phyloP scores from a whole-genome alignment of 2,329 filamentous ascomycete genomes.

The Alternaria sp. region DNA sequence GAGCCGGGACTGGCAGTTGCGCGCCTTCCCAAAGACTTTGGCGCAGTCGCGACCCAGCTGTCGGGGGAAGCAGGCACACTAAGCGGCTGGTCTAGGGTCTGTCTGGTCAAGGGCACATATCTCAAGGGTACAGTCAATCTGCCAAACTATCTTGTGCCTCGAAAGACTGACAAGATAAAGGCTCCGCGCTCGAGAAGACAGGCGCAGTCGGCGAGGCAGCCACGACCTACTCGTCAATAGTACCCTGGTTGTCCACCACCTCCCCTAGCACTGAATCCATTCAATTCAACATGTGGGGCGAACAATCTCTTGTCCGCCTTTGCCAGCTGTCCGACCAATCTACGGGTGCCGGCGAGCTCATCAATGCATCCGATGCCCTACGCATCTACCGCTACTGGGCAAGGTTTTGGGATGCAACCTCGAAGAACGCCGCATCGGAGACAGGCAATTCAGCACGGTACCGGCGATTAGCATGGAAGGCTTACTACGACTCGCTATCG shows the following conservation, averaged over 20 bases:
- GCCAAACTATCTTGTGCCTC: not conserved
- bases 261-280: constrained; percentile 58
- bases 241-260: constrained; percentile 68
- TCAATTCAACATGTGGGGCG: constrained; percentile 79
- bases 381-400: constrained; percentile 69
- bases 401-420: constrained; percentile 66
- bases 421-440: constrained; percentile 30
- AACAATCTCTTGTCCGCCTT: constrained; percentile 77
- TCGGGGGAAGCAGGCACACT: constrained; percentile 52
- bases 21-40: constrained; percentile 70
- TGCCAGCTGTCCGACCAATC: constrained; percentile 73
- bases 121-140: constrained; percentile 68
- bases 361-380: constrained; percentile 51
- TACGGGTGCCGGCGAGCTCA: constrained; percentile 48
- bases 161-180: constrained; percentile 41
- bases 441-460: constrained; percentile 32
- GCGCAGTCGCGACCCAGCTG: constrained; percentile 36
- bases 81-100: constrained; percentile 82
- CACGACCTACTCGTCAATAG: constrained; percentile 69
- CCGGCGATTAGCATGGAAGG: constrained; percentile 77
- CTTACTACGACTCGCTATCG: constrained; percentile 84
- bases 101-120: constrained; percentile 79
- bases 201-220: constrained; percentile 65
- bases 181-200: constrained; percentile 57
- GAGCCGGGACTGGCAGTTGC: constrained; percentile 70